Evolutionary conservation across 371 early-diverging fungal species (phyloP).

Genomic region (Rhizopus stolonifer): DNA sequence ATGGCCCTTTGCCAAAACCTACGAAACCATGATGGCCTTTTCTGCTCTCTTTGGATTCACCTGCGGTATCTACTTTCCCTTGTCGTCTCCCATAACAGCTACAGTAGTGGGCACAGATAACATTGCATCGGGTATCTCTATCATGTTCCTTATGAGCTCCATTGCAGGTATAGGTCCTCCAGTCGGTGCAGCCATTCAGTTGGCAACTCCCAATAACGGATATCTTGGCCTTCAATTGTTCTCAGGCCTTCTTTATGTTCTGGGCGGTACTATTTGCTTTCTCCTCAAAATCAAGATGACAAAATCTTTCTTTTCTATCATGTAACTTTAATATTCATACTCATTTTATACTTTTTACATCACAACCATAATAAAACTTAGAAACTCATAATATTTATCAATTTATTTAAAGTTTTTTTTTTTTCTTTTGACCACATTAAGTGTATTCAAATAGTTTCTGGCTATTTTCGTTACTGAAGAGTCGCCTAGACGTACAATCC

Average conservation of each 20-base stretch:
- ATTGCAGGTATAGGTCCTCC: constrained; percentile 30
- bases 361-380: too few species aligned
- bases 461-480: too few species aligned
- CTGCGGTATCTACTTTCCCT: constrained; percentile 34
- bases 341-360: too few species aligned
- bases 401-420: too few species aligned
- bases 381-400: too few species aligned
- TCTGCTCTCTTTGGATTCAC: constrained; percentile 47
- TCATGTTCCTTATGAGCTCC: constrained; percentile 53
- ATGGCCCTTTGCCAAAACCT: constrained; percentile 58
- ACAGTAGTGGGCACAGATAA: constrained; percentile 51
- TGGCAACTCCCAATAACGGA: constrained; percentile 18
- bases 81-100: constrained; percentile 55
- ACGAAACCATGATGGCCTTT: constrained; percentile 46
- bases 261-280: constrained; percentile 23
- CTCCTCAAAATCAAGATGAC: constrained; percentile 25
- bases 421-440: too few species aligned
- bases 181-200: constrained; percentile 35
- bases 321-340: too few species aligned
- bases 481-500: too few species aligned
- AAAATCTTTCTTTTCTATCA: constrained; percentile 18
- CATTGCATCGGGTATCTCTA: constrained; percentile 52
- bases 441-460: too few species aligned
- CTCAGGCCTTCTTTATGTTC: constrained; percentile 32
- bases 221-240: constrained; percentile 45